Evolutionary conservation across 495 filamentous ascomycete genomes (phyloP), one percentile per base, ranked within the genome.

Genomic region (Evansstolkia leycettana): DNA sequence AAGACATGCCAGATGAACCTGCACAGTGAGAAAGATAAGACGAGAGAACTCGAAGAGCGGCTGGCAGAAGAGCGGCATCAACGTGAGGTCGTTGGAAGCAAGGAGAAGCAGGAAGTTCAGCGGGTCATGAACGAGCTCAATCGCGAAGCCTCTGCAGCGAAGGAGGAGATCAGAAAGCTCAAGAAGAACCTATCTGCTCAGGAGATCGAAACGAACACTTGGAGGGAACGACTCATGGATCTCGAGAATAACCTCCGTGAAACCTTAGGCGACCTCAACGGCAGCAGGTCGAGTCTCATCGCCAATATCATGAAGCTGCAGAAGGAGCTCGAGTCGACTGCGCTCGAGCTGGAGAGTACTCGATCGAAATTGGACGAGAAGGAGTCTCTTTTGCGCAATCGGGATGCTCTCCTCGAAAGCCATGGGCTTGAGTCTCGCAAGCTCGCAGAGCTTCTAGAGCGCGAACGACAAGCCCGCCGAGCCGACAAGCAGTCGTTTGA

Each of bases 341-440:
- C 80, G 11, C 69, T 80, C 26, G 84, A 93, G 39, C 75, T 96
- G 32, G 83, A 95, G 43, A 72, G 65, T 19, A 76, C 80, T 10
- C 79, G 82, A 46, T 72, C 70, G 19, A 73, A 80, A 23, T 65
- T 94, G 12, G 74, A 74, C 14, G 88, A 96, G 50, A 95, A 88
- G 51, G 87, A 95, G 33, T 76, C 79, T 17, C 65, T 92, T 37
- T 76, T 98, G 45, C 84, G 82, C 36, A 84, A 90, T 47, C 84
- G 90, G n/a, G 88, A 96, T 44, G 69, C 73, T 17, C 68, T 95
- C n/a, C 73, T 98, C 11, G 90, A 98, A 58, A 82, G 74, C 33
- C 78, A 89, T 46, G 84, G 77, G 0, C 76, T 94, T 28, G 90
- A 98, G 51, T 80, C 75, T 19, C 73, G 82, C 33, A 87, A 87